These are phyloP conservation scores for Eudorina sp. DNA, from an alignment of 139 green algal genomes.

Conservation along the genomic window DNA sequence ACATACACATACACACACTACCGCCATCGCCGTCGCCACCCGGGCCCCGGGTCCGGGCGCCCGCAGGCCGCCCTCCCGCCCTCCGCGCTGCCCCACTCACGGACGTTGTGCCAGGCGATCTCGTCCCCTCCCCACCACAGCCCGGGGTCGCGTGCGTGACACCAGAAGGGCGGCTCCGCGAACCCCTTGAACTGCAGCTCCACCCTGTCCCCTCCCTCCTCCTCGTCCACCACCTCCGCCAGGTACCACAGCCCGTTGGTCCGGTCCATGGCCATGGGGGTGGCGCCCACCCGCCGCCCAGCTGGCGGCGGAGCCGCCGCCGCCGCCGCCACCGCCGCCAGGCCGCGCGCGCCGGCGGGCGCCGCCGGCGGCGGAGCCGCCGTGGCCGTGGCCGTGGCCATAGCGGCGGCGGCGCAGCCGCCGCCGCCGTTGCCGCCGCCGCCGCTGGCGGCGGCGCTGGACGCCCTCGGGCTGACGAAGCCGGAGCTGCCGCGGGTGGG, in stretches of 20 bases:
- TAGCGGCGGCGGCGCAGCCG: background rate
- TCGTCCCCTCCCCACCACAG: background rate
- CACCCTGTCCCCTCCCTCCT: background rate
- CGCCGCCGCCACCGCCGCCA: background rate
- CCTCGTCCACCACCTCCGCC: background rate
- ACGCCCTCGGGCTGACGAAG: background rate
- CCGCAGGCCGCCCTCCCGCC: too few species aligned
- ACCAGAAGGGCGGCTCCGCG: background rate
- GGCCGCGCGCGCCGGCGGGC: background rate
- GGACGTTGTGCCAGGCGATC: background rate
- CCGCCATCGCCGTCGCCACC: background rate
- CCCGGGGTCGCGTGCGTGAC: background rate
- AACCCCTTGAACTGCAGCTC: constrained; percentile 3
- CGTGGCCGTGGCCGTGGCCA: background rate
- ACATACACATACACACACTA: background rate
- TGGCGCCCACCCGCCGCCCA: background rate
- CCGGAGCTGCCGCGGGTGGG: background rate
- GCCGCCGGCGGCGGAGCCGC: background rate
- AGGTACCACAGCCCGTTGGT: background rate
- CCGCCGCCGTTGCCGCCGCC: background rate
- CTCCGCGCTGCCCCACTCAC: background rate
- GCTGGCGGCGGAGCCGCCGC: background rate
- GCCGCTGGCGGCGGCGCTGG: background rate
- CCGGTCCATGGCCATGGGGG: constrained; percentile 16
- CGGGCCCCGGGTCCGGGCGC: too few species aligned